Percentiles rank a stretch among this genome's conserved stretches.
Conservation (phyloP, 208 protist genomes). For the Leishmania arabica region DNA sequence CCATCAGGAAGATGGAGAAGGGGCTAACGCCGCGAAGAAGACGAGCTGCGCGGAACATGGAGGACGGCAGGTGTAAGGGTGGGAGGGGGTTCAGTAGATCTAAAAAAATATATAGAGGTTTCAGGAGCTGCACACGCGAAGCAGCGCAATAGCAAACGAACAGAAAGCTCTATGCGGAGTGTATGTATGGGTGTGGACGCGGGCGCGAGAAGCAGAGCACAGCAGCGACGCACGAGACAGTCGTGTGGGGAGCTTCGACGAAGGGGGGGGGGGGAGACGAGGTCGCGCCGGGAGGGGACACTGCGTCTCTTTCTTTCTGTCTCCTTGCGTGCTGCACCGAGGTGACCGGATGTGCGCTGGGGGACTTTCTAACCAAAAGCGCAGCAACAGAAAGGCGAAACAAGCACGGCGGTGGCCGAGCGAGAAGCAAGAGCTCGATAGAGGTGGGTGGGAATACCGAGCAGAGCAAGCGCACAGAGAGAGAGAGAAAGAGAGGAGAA, state of each 20-base stretch:
- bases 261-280: neutral
- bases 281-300: neutral
- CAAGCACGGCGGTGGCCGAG: neutral
- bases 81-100: neutral
- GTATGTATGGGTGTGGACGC: neutral
- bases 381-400: neutral
- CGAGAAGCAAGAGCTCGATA: neutral
- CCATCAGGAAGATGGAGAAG: constrained; percentile 89
- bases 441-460: neutral
- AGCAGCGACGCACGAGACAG: neutral
- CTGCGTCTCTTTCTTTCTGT: neutral
- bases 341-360: neutral
- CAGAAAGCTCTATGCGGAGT: neutral
- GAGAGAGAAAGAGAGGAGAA: neutral
- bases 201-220: neutral
- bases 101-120: constrained; percentile 8
- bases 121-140: neutral
- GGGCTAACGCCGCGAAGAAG: constrained; percentile 75
- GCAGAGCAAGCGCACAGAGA: neutral
- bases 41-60: constrained; percentile 69
- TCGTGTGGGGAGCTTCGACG: neutral
- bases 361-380: neutral
- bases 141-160: neutral
- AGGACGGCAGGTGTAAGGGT: neutral
- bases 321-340: neutral